Evolutionary conservation across 192 early-diverging fungal species (phyloP), one percentile per base, ranked within the genome.

Genomic region (Podila epicladia): DNA sequence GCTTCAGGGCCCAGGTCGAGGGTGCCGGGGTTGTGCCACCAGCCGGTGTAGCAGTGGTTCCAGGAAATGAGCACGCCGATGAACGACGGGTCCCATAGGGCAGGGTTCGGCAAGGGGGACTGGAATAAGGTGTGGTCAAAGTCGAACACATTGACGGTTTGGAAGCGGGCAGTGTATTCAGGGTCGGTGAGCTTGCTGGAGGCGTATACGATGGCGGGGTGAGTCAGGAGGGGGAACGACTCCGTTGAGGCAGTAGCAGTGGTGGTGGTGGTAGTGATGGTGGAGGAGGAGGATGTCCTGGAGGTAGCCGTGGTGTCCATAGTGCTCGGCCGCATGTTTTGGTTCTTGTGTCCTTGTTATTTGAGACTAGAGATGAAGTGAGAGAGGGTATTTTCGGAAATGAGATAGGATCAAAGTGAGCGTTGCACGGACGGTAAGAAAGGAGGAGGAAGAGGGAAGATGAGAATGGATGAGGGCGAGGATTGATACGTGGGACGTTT

Each of bases 111-210:
- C 29, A 83, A 66, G 2, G 91, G 91, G 24, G 91, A 90, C 31
- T 83, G 83, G 74, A 90, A 92, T 59, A 92, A 76, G 15, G 91
- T 92, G 69, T 89, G 88, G 73, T 92, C 91, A 86, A 92, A 92
- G 72, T 92, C 91, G 69, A 92, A 89, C 24, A 92, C 83, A 15
- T 83, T 71, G 24, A 74, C 64, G 0, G 72, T 82, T 24, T 71
- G 73, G 41, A 82, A 51, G 4, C 53, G 17, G 11, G 31, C 49
- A 48, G 64, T 35, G 38, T 67, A 64, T 15, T 32, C 17, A 2
- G 55, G 15, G 45, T 80, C 66, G 12, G 41, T 37, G 51, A 80
- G 71, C 19, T 38, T 58, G 5, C 63, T 66, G 31, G 76, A 67
- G 24, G 71, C 53, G 63, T 61, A 80, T 19, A 73, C 76, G 24